Percentiles rank a stretch among this genome's conserved stretches.
Evolutionary conservation across 1,284 basidiomycete genomes (phyloP).

Genomic region (Lentinula novae-zelandiae): DNA sequence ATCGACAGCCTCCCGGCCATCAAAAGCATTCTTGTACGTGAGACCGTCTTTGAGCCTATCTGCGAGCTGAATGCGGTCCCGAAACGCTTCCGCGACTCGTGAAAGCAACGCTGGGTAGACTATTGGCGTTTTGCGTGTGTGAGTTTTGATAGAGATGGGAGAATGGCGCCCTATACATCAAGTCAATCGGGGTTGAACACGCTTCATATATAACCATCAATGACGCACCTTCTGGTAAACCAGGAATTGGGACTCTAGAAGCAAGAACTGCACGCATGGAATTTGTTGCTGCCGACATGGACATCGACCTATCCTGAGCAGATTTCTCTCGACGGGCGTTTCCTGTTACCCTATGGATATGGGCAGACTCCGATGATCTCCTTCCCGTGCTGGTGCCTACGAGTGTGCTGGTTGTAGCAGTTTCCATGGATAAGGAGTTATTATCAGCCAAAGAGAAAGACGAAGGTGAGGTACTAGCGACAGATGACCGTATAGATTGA

Average conservation of each 20-base stretch:
- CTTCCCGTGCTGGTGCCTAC: conserved; percentile 25
- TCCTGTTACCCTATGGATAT: conserved; percentile 37
- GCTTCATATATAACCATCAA: neutral
- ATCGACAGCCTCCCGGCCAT: conserved; percentile 95
- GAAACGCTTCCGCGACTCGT: conserved; percentile 92
- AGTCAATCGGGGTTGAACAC: neutral
- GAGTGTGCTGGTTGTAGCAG: conserved; percentile 16
- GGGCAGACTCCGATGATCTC: conserved; percentile 54
- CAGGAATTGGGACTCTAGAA: conserved; percentile 36
- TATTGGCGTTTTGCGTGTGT: conserved; percentile 57
- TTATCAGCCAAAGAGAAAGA: conserved; percentile 49
- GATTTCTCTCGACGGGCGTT: conserved; percentile 51
- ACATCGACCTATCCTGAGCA: conserved; percentile 66
- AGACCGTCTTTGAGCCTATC: conserved; percentile 93
- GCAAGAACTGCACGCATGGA: conserved; percentile 32
- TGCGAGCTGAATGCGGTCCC: conserved; percentile 69
- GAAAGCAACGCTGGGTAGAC: conserved; percentile 96
- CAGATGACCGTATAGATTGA: conserved; percentile 34
- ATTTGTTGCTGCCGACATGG: conserved; percentile 63
- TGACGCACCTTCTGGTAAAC: conserved; percentile 28
- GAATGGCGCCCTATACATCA: conserved; percentile 37
- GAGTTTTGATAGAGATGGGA: conserved; percentile 37
- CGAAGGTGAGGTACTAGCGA: conserved; percentile 48
- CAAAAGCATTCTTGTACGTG: conserved; percentile 95
- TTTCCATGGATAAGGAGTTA: conserved; percentile 15